Conservation (phyloP, 345 rosid species). For the Salix purpurea region DNA sequence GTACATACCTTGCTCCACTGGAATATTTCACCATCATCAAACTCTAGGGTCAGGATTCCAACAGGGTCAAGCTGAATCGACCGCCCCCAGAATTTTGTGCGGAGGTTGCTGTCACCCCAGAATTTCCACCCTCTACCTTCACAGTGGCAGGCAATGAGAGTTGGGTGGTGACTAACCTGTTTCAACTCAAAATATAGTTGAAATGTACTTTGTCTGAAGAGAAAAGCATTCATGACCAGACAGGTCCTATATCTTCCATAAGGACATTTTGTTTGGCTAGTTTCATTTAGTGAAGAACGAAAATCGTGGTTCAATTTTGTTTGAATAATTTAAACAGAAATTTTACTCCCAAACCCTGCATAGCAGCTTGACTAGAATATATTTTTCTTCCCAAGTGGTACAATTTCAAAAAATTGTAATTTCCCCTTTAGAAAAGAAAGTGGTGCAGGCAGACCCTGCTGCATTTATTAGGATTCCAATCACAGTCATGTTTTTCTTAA, state of each 20-base stretch:
- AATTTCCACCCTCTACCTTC: constrained; percentile 99
- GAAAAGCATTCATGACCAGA: background rate
- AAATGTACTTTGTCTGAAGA: background rate
- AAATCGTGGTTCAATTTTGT: background rate
- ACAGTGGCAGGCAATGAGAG: constrained; percentile 92
- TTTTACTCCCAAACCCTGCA: background rate
- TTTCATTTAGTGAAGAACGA: background rate
- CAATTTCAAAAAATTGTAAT: background rate
- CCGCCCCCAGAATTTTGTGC: constrained; percentile 94
- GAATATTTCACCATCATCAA: constrained; percentile 95
- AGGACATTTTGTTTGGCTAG: background rate
- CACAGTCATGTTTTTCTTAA: background rate
- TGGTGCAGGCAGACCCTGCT: background rate
- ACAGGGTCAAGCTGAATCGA: constrained; percentile 98
- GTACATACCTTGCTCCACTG: constrained; percentile 86
- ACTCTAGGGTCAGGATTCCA: constrained; percentile 75
- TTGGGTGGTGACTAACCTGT: constrained; percentile 99
- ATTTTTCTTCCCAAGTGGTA: background rate
- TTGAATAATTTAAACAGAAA: background rate
- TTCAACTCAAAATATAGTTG: constrained; percentile 3
- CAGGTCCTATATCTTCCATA: background rate
- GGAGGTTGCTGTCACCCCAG: constrained; percentile 92
- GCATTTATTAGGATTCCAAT: background rate
- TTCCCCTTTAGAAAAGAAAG: background rate
- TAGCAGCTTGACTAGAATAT: background rate